phyloP scores from a whole-genome alignment of 495 filamentous ascomycete genomes.

The Aspergillus conjunctus region DNA sequence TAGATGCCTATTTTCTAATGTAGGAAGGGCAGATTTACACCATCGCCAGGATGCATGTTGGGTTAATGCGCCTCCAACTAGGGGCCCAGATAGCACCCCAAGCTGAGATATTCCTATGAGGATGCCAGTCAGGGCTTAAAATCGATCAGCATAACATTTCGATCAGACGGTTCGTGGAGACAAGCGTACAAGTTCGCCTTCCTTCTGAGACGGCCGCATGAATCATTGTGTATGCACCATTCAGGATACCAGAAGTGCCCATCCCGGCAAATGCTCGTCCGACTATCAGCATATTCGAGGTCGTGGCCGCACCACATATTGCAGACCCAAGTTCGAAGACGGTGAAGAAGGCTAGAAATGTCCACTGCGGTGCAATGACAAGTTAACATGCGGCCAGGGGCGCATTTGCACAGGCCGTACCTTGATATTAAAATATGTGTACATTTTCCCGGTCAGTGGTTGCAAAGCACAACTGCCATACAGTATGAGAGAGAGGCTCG shows the following conservation, averaged over 20 bases:
- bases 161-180: neutral
- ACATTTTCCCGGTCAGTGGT: conserved; percentile 15
- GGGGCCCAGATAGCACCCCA: conserved; percentile 49
- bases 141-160: neutral
- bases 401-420: neutral
- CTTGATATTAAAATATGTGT: conserved; percentile 10
- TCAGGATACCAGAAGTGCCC: conserved; percentile 46
- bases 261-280: conserved; percentile 76
- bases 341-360: conserved; percentile 66
- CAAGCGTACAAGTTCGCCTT: neutral
- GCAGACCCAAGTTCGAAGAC: conserved; percentile 56
- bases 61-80: conserved; percentile 48
- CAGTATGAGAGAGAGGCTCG: neutral
- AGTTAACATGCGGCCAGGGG: neutral
- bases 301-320: conserved; percentile 71
- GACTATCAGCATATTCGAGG: conserved; percentile 66
- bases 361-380: conserved; percentile 8
- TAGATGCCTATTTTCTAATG: neutral
- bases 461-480: conserved; percentile 4
- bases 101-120: conserved; percentile 13
- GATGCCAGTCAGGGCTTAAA: conserved; percentile 15
- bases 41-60: conserved; percentile 65
- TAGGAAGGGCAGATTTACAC: conserved; percentile 43
- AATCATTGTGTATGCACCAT: conserved; percentile 12
- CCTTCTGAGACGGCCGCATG: neutral